Evolutionary conservation across 192 early-diverging fungal species (phyloP).

Genomic region (Tieghemiomyces parasiticus): DNA sequence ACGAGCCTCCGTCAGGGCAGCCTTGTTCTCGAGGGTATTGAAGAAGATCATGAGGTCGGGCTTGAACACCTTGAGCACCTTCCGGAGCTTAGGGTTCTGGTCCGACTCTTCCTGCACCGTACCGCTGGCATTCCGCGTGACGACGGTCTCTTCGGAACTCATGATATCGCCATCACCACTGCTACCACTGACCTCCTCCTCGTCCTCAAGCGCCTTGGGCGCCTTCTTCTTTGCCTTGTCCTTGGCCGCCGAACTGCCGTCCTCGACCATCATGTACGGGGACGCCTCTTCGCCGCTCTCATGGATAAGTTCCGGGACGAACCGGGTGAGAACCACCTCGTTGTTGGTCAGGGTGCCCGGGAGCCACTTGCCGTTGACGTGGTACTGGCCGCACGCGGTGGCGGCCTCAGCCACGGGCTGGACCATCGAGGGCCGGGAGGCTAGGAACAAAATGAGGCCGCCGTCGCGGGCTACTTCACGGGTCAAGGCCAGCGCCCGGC

Average conservation of each 20-base stretch:
- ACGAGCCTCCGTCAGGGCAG: conserved; percentile 68
- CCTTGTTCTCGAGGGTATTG: conserved; percentile 65
- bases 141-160: no score
- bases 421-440: conserved; percentile 52
- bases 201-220: no score
- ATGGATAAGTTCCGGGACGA: conserved; percentile 16
- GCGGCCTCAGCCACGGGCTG: conserved; percentile 68
- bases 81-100: background rate
- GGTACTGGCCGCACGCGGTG: conserved; percentile 54
- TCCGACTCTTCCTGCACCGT: conserved; percentile 6
- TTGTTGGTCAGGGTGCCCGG: conserved; percentile 82
- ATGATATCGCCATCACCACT: no score
- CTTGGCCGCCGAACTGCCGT: background rate
- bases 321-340: conserved; percentile 47
- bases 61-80: conserved; percentile 32
- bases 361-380: conserved; percentile 64
- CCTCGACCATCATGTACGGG: background rate
- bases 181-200: no score
- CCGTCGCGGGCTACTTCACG: conserved; percentile 53
- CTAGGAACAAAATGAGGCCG: conserved; percentile 77
- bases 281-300: background rate
- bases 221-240: background rate
- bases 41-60: conserved; percentile 76
- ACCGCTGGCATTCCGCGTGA: background rate
- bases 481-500: conserved; percentile 63